Percentiles rank a stretch among this genome's conserved stretches.
These are phyloP conservation scores for Coniochaeta pulveracea DNA, from an alignment of 2,329 filamentous ascomycete species.

Conservation along the genomic window DNA sequence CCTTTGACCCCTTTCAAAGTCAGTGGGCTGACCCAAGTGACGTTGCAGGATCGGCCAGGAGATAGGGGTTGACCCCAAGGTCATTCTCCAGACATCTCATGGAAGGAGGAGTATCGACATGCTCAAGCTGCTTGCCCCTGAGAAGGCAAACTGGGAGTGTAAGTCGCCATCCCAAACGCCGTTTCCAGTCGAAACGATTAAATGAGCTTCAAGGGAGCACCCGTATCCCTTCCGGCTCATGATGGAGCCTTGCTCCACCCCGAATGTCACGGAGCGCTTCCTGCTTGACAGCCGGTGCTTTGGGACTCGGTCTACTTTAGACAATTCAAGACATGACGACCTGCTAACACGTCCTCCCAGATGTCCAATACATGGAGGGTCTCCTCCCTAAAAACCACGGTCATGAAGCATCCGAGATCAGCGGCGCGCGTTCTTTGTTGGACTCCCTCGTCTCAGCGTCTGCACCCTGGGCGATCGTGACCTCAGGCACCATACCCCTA, in stretches of 20 bases:
- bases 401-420: constrained; percentile 71
- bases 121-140: constrained; percentile 65
- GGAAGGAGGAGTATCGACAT: constrained; percentile 83
- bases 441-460: constrained; percentile 47
- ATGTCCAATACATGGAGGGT: constrained; percentile 69
- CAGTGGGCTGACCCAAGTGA: constrained; percentile 7
- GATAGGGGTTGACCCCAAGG: constrained; percentile 71
- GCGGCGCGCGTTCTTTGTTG: constrained; percentile 65
- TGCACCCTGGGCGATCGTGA: constrained; percentile 79
- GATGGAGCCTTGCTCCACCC: too few relatives aligned
- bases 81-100: constrained; percentile 84
- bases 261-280: too few relatives aligned
- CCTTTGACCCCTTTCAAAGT: neutral
- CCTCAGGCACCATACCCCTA: constrained; percentile 57
- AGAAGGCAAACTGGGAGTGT: constrained; percentile 92
- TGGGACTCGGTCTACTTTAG: too few relatives aligned
- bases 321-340: neutral
- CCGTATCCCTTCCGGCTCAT: too few relatives aligned
- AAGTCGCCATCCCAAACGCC: too few relatives aligned
- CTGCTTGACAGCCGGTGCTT: too few relatives aligned
- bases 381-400: constrained; percentile 68
- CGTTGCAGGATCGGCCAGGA: constrained; percentile 59
- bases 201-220: too few relatives aligned
- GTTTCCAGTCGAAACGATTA: too few relatives aligned
- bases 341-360: constrained; percentile 33